Base-by-base conservation (phyloP, 345 rosid species). In the Eucalyptus pumila region DNA sequence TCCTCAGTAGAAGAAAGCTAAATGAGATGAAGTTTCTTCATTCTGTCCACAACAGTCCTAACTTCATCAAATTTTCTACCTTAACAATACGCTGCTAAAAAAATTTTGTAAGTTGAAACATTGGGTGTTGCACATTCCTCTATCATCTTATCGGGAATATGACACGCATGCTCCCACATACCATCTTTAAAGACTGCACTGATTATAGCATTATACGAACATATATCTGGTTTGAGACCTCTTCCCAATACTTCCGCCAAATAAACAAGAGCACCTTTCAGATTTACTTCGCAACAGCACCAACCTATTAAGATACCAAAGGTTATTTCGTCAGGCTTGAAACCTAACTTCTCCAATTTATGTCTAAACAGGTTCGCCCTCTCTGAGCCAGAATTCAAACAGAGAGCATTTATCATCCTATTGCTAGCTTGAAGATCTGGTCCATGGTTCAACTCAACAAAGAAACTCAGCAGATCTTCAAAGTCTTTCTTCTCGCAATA, bases 401-500 rank as follows among this genome's bases (percentile, higher is more conserved):
- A 95, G 62, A 95, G 89, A 87, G 92, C 90, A 89, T 89, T 89
- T 87, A 97, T 87, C 67, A 95, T 94, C 93, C 92, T 93, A 87
- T 97, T 96, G 37, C 97, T 95, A 80, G 93, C 91, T 32, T 90
- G 67, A 69, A 91, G 89, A 91, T 91, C 93, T 9, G 96, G 96
- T 52, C 90, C 72, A 88, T 88, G 88, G 87, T 92, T 93, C 89
- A 90, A 89, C 87, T 94, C 96, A 86, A 72, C 65, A 85, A 94
- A 87, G 87, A 96, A 94, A 92, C 94, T 93, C 52, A 93, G 85
- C 83, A 93, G 87, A 93, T 97, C 97, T 89, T 95, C 97, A 90
- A 94, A 97, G 86, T 97, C 96, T 86, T 93, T 94, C 93, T 96
- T 96, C 90, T 94, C 93, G 89, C 94, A 93, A 89, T 95, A 96